phyloP scores from a whole-genome alignment of 495 filamentous ascomycete species.

The Endocarpon pusillum region DNA sequence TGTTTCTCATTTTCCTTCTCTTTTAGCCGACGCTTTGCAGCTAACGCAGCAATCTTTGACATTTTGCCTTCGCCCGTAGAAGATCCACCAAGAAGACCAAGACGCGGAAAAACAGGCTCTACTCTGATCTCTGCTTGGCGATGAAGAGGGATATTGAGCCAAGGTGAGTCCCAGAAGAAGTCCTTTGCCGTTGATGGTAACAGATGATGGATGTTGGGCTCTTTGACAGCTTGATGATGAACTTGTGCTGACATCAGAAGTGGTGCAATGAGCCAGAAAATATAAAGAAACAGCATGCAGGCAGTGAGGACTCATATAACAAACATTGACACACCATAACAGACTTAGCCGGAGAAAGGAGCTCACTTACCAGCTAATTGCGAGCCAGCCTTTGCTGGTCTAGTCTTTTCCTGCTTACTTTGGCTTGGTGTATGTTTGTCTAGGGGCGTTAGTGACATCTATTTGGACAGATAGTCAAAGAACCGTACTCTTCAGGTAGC shows the following conservation, averaged over 20 bases:
- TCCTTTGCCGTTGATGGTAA: constrained; percentile 32
- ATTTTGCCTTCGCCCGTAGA: constrained; percentile 40
- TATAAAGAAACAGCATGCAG: no score
- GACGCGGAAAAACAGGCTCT: constrained; percentile 37
- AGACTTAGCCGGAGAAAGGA: no score
- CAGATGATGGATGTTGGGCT: no score
- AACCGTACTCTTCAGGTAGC: constrained; percentile 53
- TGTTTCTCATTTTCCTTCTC: constrained; percentile 53
- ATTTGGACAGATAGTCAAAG: no score
- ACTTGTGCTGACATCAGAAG: no score
- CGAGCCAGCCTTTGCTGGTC: no score
- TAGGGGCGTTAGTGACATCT: constrained; percentile 8
- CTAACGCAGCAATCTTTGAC: constrained; percentile 79
- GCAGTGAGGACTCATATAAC: no score
- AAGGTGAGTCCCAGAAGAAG: constrained; percentile 75
- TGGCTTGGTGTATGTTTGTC: constrained; percentile 9
- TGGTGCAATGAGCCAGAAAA: no score
- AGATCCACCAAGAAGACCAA: constrained; percentile 63
- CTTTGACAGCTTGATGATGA: no score
- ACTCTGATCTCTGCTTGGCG: constrained; percentile 51
- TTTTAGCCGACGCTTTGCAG: constrained; percentile 74
- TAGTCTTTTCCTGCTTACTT: no score
- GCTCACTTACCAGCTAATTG: no score
- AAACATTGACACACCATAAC: no score
- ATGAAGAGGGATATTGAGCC: constrained; percentile 58